These are phyloP conservation scores for Boletus rubroflammeus DNA, from an alignment of 768 basidiomycete genomes.

Conservation along the genomic window DNA sequence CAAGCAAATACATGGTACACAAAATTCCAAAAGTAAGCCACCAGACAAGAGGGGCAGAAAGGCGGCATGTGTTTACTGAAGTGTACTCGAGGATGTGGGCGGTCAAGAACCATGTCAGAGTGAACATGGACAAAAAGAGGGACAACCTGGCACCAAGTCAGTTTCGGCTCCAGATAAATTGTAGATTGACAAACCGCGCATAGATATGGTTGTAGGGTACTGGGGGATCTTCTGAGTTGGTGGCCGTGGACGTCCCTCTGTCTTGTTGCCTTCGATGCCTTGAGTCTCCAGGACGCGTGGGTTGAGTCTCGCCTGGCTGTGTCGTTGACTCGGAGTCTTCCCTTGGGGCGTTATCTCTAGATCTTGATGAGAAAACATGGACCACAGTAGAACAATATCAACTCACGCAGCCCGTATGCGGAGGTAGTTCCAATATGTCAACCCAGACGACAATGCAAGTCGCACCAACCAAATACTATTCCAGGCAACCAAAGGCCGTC, in stretches of 20 bases:
- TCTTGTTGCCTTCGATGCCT: slow-evolving; percentile 19
- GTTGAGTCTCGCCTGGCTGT: slow-evolving; percentile 22
- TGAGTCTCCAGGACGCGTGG: slow-evolving; percentile 10
- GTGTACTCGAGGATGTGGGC: slow-evolving; percentile 80
- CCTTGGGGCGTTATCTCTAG: slow-evolving; percentile 22
- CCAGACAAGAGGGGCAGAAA: slow-evolving; percentile 77
- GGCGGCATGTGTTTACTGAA: slow-evolving; percentile 68
- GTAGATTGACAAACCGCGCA: slow-evolving; percentile 22
- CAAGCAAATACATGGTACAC: slow-evolving; percentile 74
- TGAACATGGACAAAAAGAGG: slow-evolving; percentile 62
- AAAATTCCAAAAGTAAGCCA: slow-evolving; percentile 82
- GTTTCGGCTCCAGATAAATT: background rate
- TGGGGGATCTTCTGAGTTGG: slow-evolving; percentile 26
- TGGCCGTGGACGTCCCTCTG: slow-evolving; percentile 17
- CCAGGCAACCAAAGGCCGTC: slow-evolving; percentile 65
- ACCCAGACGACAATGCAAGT: slow-evolving; percentile 42
- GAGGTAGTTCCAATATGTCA: slow-evolving; percentile 57
- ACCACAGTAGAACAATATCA: background rate
- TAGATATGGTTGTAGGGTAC: slow-evolving; percentile 27
- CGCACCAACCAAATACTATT: slow-evolving; percentile 60
- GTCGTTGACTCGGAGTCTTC: slow-evolving; percentile 29
- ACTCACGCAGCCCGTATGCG: slow-evolving; percentile 35
- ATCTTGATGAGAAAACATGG: slow-evolving; percentile 10
- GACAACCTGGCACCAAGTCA: slow-evolving; percentile 42
- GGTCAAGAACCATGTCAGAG: slow-evolving; percentile 79